Percentiles rank a stretch among this genome's conserved stretches.
phyloP scores from a whole-genome alignment of 2,329 filamentous ascomycete species.

The Ceratocystis harringtonii region DNA sequence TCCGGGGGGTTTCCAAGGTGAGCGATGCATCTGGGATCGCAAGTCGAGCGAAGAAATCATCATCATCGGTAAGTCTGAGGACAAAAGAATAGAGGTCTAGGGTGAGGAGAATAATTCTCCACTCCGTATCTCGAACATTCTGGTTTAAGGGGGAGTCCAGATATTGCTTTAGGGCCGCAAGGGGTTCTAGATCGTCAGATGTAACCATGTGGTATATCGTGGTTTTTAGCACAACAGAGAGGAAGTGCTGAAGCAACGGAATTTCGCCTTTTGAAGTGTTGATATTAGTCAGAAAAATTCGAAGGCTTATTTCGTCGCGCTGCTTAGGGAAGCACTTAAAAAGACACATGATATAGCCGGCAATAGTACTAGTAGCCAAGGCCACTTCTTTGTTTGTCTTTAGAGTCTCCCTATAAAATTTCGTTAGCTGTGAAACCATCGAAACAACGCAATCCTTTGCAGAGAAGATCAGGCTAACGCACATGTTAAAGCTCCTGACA shows the following conservation, averaged over 20 bases:
- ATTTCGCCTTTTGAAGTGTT: constrained; percentile 29
- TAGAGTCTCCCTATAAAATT: not conserved
- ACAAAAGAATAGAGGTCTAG: constrained; percentile 90
- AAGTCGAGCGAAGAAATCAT: constrained; percentile 68
- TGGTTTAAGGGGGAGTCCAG: not conserved
- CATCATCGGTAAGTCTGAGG: constrained; percentile 83
- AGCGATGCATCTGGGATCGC: constrained; percentile 22
- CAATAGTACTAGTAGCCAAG: constrained; percentile 31
- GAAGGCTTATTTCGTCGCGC: constrained; percentile 87
- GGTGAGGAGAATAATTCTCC: constrained; percentile 79
- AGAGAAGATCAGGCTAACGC: not conserved
- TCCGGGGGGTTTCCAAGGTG: constrained; percentile 30
- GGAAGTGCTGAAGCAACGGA: constrained; percentile 71
- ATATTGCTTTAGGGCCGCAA: constrained; percentile 6
- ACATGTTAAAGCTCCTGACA: constrained; percentile 10
- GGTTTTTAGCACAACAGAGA: constrained; percentile 44
- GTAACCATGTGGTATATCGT: constrained; percentile 19
- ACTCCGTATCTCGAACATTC: constrained; percentile 41
- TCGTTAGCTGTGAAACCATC: too few relatives aligned
- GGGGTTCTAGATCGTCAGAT: constrained; percentile 1
- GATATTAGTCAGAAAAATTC: constrained; percentile 66
- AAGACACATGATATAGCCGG: constrained; percentile 74
- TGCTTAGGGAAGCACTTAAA: constrained; percentile 69
- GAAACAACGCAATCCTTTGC: not conserved
- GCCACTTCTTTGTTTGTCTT: constrained; percentile 36